Evolutionary conservation across 148 eudicot species (phyloP), one percentile per base, ranked within the genome.

Genomic region (Heliosperma pusillum): DNA sequence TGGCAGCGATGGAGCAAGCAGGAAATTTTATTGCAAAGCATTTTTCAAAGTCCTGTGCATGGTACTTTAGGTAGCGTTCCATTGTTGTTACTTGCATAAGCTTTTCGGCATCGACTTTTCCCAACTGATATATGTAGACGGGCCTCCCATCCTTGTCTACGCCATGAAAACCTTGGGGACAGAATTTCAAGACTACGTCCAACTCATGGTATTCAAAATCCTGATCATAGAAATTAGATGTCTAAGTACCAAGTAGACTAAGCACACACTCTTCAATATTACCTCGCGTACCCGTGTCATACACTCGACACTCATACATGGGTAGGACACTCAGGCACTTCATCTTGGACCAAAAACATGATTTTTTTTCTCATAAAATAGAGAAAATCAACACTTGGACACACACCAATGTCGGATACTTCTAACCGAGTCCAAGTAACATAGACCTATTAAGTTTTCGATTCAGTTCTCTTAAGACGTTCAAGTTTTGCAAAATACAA

Each of bases 111-210:
- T 93, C 91, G 77, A 88, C 88, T 80, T 91, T 79, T 52, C 98
- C 98, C 68, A 93, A 73, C 77, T 81, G 86, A 82, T 93, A 91
- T 50, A 93, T 88, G 79, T 91, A 93, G 77, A 93, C 20, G 9
- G 98, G 98, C 78, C 97, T 86, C 75, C 98, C 98, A 20, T 93
- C 97, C 77, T 89, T 93, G 76, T 93, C 98, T 21, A 91, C 87
- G 6, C 98, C 97, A 80, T 93, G 98, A 79, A 91, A 86, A 47
- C 97, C 93, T 74, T 93, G 97, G 55, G 94, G 89, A 72, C 90
- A 93, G 74, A 86, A 82, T 78, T 83, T 75, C 73, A 84, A 66
- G 70, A 93, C 97, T 78, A 91, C 97, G 57, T 83, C 83, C 79
- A 91, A 71, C 84, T 93, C 98, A 20, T 81, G 61, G 76, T 85